Base-by-base conservation (phyloP, 2,329 filamentous ascomycete genomes). In the Diplocarpon rosae region DNA sequence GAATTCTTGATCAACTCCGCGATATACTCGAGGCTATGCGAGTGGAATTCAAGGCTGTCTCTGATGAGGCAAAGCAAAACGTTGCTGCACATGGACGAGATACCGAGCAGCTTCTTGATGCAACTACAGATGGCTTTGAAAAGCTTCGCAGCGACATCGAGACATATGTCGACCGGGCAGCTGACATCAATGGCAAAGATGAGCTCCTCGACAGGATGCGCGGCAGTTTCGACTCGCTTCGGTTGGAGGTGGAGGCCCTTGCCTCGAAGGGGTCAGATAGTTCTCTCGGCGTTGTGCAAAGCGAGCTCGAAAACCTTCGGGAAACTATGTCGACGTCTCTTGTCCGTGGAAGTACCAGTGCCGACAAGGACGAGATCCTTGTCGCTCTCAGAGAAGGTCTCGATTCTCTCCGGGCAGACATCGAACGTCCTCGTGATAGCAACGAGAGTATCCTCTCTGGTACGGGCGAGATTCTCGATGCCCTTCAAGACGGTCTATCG, bases 381-480 rank as follows among this genome's bases (percentile, higher is more conserved):
- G 75, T 55, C 32, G 52, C 50, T 2, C 39, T 90, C 2, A 78
- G 75, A 27, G 76, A 75, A 36, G 86, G 88, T 34, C 72, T 95
- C 31, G 83, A 85, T 48, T 76, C 74, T 35, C 72, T 95, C 29
- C 76, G 86, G 5, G 71, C 76, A 13, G 89, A 95, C 53, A 75
- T 95, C 39, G 43, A 45, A 20, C 43, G 50, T 29, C 53, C 56
- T 13, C 51, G 53, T n/a, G 53, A 56, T 15, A 52, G 47, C 27
- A 54, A 55, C 33, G 59, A 61, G 35, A 58, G 55, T 41, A 44
- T 56, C 42, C 37, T 55, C 16, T 57, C 57, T 13, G 86, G 89
- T 52, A 90, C 87, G 0, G 84, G 87, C 41, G 88, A 95, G 58
- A 85, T 95, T 10, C 71, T 96, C 1, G 87, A 95, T 59, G 85